These are phyloP conservation scores for Vicia sativa DNA, from an alignment of 306 rosid genomes.

Conservation along the genomic window DNA sequence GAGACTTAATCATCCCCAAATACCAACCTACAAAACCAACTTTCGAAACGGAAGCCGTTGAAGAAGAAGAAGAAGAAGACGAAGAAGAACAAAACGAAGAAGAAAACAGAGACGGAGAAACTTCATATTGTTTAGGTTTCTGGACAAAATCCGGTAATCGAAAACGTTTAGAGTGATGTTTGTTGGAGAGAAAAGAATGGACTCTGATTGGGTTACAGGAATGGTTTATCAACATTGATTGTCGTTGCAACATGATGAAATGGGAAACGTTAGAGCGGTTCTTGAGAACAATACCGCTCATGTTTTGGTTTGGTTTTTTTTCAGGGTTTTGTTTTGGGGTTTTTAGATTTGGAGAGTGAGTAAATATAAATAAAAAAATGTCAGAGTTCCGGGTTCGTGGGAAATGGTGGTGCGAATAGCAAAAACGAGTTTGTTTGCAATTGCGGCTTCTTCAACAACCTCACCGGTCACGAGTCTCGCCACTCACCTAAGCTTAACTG, in stretches of 20 bases:
- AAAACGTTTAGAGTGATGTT: constrained; percentile 42
- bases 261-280: constrained; percentile 37
- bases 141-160: constrained; percentile 45
- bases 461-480: neutral
- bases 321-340: constrained; percentile 18
- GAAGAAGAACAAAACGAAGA: constrained; percentile 58
- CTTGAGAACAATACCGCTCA: constrained; percentile 47
- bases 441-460: constrained; percentile 11
- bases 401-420: constrained; percentile 29
- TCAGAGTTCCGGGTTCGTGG: constrained; percentile 24
- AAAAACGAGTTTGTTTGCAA: neutral
- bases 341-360: constrained; percentile 6
- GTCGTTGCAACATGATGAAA: constrained; percentile 38
- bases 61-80: constrained; percentile 42
- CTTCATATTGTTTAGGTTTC: constrained; percentile 47
- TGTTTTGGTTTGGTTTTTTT: constrained; percentile 27
- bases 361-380: neutral
- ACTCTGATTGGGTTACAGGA: constrained; percentile 32
- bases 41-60: constrained; percentile 44
- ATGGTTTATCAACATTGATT: constrained; percentile 33
- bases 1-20: constrained; percentile 65
- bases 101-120: constrained; percentile 49
- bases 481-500: no score
- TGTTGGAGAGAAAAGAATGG: constrained; percentile 36
- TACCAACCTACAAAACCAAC: constrained; percentile 76